Base-by-base conservation (phyloP, 306 rosid species). In the Canavalia gladiata region DNA sequence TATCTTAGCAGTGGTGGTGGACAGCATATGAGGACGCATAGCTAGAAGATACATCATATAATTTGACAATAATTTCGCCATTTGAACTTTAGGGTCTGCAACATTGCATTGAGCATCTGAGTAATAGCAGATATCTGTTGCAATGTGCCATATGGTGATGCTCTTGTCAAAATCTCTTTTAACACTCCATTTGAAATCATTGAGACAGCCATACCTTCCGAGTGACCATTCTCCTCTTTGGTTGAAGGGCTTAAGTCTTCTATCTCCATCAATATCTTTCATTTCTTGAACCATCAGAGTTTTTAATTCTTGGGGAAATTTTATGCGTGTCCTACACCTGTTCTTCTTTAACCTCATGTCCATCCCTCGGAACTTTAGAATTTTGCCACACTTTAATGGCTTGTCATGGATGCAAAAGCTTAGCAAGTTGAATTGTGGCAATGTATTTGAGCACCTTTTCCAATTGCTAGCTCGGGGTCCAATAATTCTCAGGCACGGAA, bases 1-100 rank as follows among this genome's bases (percentile, higher is more conserved):
- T 46, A 87, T 84, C 6, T 80, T 83, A 35, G 81, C 77, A 0
- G 92, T 91, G 33, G 90, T 79, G 63, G 83, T 75, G 58, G 90
- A 87, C 33, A 91, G 49, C 86, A 91, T 90, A 4, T 86, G 89
- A 68, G 95, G 88, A 2, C 90, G 89, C 82, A 87, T 11, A 1
- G 85, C 87, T 5, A 91, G 86, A 78, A 91, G 91, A 69, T 87
- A 91, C 91, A 91, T 91, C 92, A 91, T 88, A 25, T 91, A 91
- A 66, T 90, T 66, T 49, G 94, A 88, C 68, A 91, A 13, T 13
- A 82, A 66, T 47, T 43, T 85, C 1, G 81, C 81, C 89, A 82
- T 85, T 51, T 72, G 80, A 62, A 72, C 41, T 42, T 71, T 60
- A 39, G 79, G 29, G 72, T 65, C 64, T 50, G 72, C 33, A 66